Evolutionary conservation across 768 basidiomycete genomes (phyloP).

Genomic region (Phaeolepiota aurea): DNA sequence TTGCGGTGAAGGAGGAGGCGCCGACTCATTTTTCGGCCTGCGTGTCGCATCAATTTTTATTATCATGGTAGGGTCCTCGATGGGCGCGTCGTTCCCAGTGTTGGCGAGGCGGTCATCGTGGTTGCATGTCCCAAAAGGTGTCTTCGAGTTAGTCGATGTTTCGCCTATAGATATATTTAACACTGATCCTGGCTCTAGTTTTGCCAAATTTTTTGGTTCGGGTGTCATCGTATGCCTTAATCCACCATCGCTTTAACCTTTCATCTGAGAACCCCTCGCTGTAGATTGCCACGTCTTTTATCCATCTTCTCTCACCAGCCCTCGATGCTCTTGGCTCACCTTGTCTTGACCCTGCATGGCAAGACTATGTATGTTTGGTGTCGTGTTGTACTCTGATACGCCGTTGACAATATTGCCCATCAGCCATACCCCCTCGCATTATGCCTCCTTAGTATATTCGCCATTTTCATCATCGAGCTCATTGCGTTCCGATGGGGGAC

Average conservation of each 20-base stretch:
- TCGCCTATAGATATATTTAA: neutral
- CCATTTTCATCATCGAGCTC: constrained; percentile 79
- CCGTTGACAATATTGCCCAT: neutral
- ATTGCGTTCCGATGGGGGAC: constrained; percentile 85
- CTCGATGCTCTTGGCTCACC: constrained; percentile 58
- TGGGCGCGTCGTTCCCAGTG: constrained; percentile 68
- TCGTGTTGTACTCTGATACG: constrained; percentile 1
- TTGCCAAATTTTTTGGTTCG: constrained; percentile 87
- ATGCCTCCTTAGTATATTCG: constrained; percentile 73
- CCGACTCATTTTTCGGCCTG: constrained; percentile 37
- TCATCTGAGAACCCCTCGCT: too few species aligned
- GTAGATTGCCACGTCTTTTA: constrained; percentile 88
- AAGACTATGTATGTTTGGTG: constrained; percentile 53
- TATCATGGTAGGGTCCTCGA: constrained; percentile 49
- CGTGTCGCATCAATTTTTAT: constrained; percentile 72
- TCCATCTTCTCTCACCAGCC: constrained; percentile 74
- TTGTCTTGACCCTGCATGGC: constrained; percentile 70
- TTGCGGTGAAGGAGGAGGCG: constrained; percentile 49
- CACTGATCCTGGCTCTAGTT: constrained; percentile 27
- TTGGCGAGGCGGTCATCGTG: constrained; percentile 42
- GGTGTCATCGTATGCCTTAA: constrained; percentile 76
- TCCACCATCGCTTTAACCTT: too few species aligned
- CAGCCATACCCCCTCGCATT: constrained; percentile 81
- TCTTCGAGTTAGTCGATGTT: constrained; percentile 56
- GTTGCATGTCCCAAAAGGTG: constrained; percentile 45